Conservation (phyloP, 345 rosid genomes). For the Boechera divaricarpa region DNA sequence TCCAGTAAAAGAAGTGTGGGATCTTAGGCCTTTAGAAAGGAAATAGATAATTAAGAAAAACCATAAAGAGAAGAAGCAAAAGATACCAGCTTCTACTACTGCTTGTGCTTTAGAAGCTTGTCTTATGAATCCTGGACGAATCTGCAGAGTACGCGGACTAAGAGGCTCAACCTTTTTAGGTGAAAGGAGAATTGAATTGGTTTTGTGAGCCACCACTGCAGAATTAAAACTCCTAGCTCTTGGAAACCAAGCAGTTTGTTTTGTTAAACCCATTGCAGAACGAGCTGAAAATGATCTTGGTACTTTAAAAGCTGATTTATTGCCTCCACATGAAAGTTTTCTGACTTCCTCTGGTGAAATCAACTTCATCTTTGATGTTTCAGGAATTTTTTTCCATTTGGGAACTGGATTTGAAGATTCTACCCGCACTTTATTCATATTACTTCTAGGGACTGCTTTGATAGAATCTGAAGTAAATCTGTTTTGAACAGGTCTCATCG, state of each 20-base stretch:
- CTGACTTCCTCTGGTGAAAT: constrained; percentile 54
- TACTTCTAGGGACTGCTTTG: constrained; percentile 8
- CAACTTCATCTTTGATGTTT: constrained; percentile 52
- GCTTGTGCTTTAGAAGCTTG: constrained; percentile 25
- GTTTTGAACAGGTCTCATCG: constrained; percentile 30
- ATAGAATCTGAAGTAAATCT: constrained; percentile 15
- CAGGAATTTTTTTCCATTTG: constrained; percentile 46
- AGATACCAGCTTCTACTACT: constrained; percentile 31
- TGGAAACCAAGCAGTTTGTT: constrained; percentile 8
- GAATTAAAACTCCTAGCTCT: constrained; percentile 24
- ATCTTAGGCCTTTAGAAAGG: constrained; percentile 25
- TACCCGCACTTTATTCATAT: constrained; percentile 23
- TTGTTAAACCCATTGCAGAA: constrained; percentile 29
- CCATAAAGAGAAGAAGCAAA: not conserved
- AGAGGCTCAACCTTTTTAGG: constrained; percentile 30
- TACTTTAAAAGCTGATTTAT: constrained; percentile 17
- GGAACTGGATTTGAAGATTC: constrained; percentile 39
- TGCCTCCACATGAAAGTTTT: constrained; percentile 44
- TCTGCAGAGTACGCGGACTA: constrained; percentile 16
- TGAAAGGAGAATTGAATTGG: constrained; percentile 18
- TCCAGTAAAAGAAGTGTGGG: constrained; percentile 29
- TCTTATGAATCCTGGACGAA: constrained; percentile 28
- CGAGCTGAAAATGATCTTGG: constrained; percentile 40
- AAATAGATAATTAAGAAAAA: constrained; percentile 5
- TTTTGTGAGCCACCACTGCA: constrained; percentile 33